A percentile compares a stretch with the other conserved stretches of the same genome.
Conservation (phyloP, 768 basidiomycete genomes). For the Rhodotorula diobovata region DNA sequence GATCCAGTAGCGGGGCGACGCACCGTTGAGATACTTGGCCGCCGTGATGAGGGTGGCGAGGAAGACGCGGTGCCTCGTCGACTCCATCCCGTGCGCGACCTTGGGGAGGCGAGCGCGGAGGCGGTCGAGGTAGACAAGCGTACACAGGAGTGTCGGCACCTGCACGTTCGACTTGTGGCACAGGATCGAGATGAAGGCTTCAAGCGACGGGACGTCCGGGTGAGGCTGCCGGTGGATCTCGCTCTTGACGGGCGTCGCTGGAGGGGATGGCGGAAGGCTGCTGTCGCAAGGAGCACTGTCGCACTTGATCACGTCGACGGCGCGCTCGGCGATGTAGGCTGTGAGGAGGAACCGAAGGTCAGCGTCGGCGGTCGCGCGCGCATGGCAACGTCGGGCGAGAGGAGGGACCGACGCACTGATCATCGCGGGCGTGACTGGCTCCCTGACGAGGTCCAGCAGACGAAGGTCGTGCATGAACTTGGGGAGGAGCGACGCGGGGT, state of each 20-base stretch:
- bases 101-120: slow-evolving; percentile 72
- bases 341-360: slow-evolving; percentile 4
- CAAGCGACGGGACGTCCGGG: slow-evolving; percentile 60
- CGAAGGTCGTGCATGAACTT: slow-evolving; percentile 70
- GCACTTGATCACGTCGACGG: slow-evolving; percentile 64
- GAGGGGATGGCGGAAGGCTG: slow-evolving; percentile 59
- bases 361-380: neutral
- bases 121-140: slow-evolving; percentile 85
- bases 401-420: slow-evolving; percentile 52
- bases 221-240: slow-evolving; percentile 16
- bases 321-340: slow-evolving; percentile 71
- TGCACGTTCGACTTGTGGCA: slow-evolving; percentile 72
- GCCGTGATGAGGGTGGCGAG: slow-evolving; percentile 91
- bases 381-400: neutral
- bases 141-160: slow-evolving; percentile 81
- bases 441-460: slow-evolving; percentile 71
- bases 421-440: slow-evolving; percentile 77
- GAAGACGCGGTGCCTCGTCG: slow-evolving; percentile 67
- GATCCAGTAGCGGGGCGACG: slow-evolving; percentile 56
- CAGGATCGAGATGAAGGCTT: slow-evolving; percentile 77
- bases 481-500: slow-evolving; percentile 76
- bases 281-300: slow-evolving; percentile 43
- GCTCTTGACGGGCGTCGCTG: slow-evolving; percentile 60
- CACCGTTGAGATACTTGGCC: slow-evolving; percentile 83
- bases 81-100: slow-evolving; percentile 65